Conservation (phyloP, 139 green algal genomes). For the Desmodesmus armatus region DNA sequence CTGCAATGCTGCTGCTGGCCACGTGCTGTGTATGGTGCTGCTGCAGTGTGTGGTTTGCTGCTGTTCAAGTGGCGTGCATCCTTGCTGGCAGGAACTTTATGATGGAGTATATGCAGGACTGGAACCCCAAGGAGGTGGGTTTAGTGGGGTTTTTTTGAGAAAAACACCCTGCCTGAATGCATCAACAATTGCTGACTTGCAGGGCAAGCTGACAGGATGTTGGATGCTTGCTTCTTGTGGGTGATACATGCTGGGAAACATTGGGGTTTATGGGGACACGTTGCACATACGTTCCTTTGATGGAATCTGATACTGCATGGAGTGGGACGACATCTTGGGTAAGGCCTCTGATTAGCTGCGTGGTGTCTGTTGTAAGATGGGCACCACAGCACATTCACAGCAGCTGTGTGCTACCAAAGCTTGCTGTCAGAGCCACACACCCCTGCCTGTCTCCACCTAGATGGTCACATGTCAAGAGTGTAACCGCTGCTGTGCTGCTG, state of each 20-base stretch:
- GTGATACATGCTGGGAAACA: neutral
- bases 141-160: neutral
- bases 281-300: neutral
- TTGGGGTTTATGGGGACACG: neutral
- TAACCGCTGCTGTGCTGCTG: neutral
- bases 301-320: too few relatives aligned
- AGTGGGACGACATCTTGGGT: too few relatives aligned
- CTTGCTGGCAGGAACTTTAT: conserved; percentile 12
- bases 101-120: conserved; percentile 3
- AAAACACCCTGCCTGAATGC: neutral
- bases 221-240: neutral
- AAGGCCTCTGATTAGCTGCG: neutral
- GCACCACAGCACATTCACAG: neutral
- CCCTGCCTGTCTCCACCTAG: too few relatives aligned
- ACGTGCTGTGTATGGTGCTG: too few relatives aligned
- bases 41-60: too few relatives aligned
- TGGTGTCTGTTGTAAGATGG: neutral
- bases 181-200: neutral
- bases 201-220: neutral
- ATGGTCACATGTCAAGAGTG: too few relatives aligned
- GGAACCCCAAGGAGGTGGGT: neutral
- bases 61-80: too few relatives aligned
- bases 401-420: too few relatives aligned
- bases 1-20: too few relatives aligned
- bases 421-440: too few relatives aligned